Percentiles rank a stretch among this genome's conserved stretches.
phyloP scores from a whole-genome alignment of 305 asterid genomes.

The Rubia tinctorum region DNA sequence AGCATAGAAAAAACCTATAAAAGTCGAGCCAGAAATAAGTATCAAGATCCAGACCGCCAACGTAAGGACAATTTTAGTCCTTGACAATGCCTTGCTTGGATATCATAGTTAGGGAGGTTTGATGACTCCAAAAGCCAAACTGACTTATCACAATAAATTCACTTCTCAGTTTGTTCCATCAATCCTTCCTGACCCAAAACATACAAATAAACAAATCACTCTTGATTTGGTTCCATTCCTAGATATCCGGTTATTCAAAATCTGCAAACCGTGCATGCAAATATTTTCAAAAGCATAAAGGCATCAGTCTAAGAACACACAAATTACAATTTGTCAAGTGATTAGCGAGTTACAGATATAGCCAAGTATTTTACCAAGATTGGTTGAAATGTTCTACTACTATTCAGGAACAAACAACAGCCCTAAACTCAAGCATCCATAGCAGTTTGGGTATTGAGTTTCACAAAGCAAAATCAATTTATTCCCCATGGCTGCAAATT shows the following conservation, averaged over 20 bases:
- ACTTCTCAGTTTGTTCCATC: neutral
- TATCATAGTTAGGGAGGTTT: neutral
- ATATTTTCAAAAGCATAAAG: neutral
- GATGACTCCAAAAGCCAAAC: neutral
- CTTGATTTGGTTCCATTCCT: neutral
- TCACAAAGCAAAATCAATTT: neutral
- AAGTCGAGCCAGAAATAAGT: slow-evolving; percentile 14
- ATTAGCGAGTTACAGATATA: neutral
- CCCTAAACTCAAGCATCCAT: neutral
- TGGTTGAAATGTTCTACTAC: neutral
- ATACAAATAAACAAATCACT: neutral
- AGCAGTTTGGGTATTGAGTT: neutral
- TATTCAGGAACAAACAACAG: neutral
- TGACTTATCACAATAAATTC: neutral
- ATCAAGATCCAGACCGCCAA: neutral
- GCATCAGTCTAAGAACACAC: neutral
- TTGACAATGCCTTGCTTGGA: neutral
- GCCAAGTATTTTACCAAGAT: neutral
- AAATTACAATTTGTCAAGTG: neutral
- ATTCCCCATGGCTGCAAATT: neutral
- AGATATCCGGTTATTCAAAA: neutral
- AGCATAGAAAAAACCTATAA: slow-evolving; percentile 90
- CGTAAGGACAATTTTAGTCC: neutral
- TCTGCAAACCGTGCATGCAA: neutral
- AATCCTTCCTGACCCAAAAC: neutral